Conservation (phyloP, 1,284 basidiomycete species). For the Phylloboletellus chloephorus region DNA sequence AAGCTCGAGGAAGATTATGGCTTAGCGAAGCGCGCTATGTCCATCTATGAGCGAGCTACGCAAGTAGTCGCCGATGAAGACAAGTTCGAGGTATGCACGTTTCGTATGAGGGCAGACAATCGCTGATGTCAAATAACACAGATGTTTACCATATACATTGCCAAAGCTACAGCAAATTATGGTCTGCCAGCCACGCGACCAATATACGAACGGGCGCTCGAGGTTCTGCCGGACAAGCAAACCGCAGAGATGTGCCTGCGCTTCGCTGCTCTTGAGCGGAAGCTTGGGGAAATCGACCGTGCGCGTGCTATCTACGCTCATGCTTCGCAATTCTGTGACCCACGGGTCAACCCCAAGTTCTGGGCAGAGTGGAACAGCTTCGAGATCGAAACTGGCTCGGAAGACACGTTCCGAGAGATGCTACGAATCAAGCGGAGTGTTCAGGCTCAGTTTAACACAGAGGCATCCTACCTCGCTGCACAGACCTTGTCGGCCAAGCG, state of each 20-base stretch:
- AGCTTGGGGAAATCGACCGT: slow-evolving; percentile 97
- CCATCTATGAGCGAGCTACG: slow-evolving; percentile 91
- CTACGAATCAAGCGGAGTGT: slow-evolving; percentile 96
- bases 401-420: slow-evolving; percentile 99
- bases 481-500: slow-evolving; percentile 72
- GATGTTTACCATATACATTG: slow-evolving; percentile 98
- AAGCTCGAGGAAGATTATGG: slow-evolving; percentile 94
- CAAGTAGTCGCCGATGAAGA: slow-evolving; percentile 83
- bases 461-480: slow-evolving; percentile 83
- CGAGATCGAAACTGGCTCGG: slow-evolving; percentile 96
- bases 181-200: slow-evolving; percentile 94
- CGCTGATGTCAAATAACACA: slow-evolving; percentile 29
- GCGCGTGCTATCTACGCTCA: slow-evolving; percentile 96
- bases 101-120: not conserved
- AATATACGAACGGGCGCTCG: slow-evolving; percentile 96
- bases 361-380: slow-evolving; percentile 97
- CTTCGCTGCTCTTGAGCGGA: slow-evolving; percentile 94
- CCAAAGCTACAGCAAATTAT: slow-evolving; percentile 93
- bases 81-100: slow-evolving; percentile 80
- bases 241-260: slow-evolving; percentile 98
- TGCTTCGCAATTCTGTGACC: slow-evolving; percentile 98
- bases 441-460: slow-evolving; percentile 98
- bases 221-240: slow-evolving; percentile 86
- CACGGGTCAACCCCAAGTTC: slow-evolving; percentile 83
- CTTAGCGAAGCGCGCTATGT: slow-evolving; percentile 93